Conservation (phyloP, 805 yeast species). For the Candida cerambycidarum region DNA sequence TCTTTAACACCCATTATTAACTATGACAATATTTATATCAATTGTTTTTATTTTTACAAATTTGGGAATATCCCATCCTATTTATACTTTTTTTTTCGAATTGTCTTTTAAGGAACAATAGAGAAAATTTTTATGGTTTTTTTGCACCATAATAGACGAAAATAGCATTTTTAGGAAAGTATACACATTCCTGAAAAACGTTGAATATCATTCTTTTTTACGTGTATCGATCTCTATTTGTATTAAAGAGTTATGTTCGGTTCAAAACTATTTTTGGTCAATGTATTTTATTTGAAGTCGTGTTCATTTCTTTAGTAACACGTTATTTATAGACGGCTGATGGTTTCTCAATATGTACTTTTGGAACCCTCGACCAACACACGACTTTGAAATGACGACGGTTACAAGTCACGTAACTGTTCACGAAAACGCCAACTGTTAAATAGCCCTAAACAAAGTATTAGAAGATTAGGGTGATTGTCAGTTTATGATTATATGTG, state of each 20-base stretch:
- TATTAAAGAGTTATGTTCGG: too few species aligned
- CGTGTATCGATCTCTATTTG: background rate
- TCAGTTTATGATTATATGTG: too few species aligned
- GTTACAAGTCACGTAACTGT: background rate
- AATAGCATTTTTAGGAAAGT: slow-evolving; percentile 1
- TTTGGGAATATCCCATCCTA: slow-evolving; percentile 2
- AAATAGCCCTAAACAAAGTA: too few species aligned
- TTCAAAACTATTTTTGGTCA: too few species aligned
- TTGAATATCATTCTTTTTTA: background rate
- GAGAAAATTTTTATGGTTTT: slow-evolving; percentile 6
- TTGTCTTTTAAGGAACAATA: slow-evolving; percentile 6
- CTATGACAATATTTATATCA: background rate
- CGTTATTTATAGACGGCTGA: slow-evolving; percentile 5
- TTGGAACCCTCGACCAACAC: slow-evolving; percentile 6
- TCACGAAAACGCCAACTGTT: background rate
- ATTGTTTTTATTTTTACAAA: background rate
- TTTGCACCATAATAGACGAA: slow-evolving; percentile 6
- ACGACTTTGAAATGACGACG: slow-evolving; percentile 1
- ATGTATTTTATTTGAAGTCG: background rate
- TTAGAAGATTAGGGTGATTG: too few species aligned
- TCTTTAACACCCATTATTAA: slow-evolving; percentile 36
- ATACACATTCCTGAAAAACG: background rate
- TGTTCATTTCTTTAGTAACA: background rate
- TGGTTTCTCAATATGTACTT: slow-evolving; percentile 6
- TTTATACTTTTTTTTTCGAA: slow-evolving; percentile 10